Evolutionary conservation across 176 grass and related monocot genomes (phyloP).

Genomic region (Eremochloa ophiuroides): DNA sequence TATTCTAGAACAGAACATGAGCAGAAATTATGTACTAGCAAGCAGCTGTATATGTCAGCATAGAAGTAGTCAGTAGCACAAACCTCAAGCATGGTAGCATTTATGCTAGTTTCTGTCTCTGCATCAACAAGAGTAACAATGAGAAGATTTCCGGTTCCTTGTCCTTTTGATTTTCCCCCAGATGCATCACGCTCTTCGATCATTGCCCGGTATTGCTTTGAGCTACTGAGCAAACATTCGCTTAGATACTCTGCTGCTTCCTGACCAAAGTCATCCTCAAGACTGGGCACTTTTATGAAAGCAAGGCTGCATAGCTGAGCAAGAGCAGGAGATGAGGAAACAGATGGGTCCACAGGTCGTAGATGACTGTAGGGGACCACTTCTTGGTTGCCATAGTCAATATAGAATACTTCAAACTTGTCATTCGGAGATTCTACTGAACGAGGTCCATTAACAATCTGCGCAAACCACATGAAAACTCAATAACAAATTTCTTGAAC

Average conservation of each 20-base stretch:
- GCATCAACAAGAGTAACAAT: slow-evolving; percentile 82
- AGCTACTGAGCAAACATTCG: slow-evolving; percentile 58
- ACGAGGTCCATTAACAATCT: slow-evolving; percentile 93
- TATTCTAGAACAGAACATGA: background rate
- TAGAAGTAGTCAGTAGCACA: background rate
- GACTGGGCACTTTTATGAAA: slow-evolving; percentile 68
- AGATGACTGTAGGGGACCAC: slow-evolving; percentile 71
- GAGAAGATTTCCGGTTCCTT: slow-evolving; percentile 68
- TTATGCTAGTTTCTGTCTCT: slow-evolving; percentile 73
- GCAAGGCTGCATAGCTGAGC: slow-evolving; percentile 88
- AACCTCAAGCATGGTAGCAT: slow-evolving; percentile 94
- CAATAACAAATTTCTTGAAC: background rate
- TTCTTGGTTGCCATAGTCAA: slow-evolving; percentile 98
- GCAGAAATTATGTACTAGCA: background rate
- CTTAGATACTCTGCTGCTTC: slow-evolving; percentile 90
- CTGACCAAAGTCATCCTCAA: slow-evolving; percentile 82
- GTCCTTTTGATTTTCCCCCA: slow-evolving; percentile 79
- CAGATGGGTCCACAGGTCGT: slow-evolving; percentile 62
- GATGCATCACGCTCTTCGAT: slow-evolving; percentile 86
- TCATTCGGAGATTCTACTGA: slow-evolving; percentile 68
- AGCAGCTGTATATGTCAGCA: background rate
- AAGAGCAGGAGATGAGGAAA: slow-evolving; percentile 63
- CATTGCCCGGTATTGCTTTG: slow-evolving; percentile 82
- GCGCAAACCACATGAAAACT: slow-evolving; percentile 14
- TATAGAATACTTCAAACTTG: slow-evolving; percentile 95